Base-by-base conservation (phyloP, 2,329 filamentous ascomycete species). In the Ceratocystiopsis sp. region DNA sequence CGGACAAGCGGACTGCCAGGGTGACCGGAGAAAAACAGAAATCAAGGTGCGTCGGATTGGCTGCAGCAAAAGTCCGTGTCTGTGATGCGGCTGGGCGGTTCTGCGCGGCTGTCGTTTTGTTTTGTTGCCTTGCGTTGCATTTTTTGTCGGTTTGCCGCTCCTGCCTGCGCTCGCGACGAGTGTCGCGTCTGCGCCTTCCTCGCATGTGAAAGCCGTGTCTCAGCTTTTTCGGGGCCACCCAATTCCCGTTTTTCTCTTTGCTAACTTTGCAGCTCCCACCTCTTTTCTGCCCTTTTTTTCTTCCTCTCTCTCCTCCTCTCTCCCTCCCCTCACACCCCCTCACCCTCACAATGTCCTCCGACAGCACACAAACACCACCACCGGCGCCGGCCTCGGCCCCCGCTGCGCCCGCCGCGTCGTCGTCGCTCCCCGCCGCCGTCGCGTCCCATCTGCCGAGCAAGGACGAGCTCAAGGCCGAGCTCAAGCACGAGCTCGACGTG, bases 391-490 rank as follows among this genome's bases (percentile, higher is more conserved):
- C 56, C 40, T 46, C 59, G 59, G 55, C 45, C 51, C 42, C 56
- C 58, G 46, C 48, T 61, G 38, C 57, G 58, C 29, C 49, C 51
- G 15, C 48, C 36, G 36, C 36, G 16, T 10, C 36, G 16, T 35
- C 33, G 46, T 21, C 21, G 21, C 4, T 21, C 21, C 21, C 21
- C 4, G 21, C 21, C 21, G 21, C n/a, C n/a, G 25, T 29, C 25
- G 25, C 25, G 25, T 29, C 67, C 21, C 63, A 61, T 53, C 57
- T 67, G 33, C 61, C 66, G 44, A 64, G 67, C 54, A 54, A 67
- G 45, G 61, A 66, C 51, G 57, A 67, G 53, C 54, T 67, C 46
- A 62, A 67, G 51, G 57, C 57, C 39, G 63, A 67, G 44, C 39
- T 37, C 25, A 29, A 29, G 29, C 17, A 35, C 25, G 43, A 37